Evolutionary conservation across 1,284 basidiomycete species (phyloP), one percentile per base, ranked within the genome.

Genomic region (Pyrrhoderma noxium): DNA sequence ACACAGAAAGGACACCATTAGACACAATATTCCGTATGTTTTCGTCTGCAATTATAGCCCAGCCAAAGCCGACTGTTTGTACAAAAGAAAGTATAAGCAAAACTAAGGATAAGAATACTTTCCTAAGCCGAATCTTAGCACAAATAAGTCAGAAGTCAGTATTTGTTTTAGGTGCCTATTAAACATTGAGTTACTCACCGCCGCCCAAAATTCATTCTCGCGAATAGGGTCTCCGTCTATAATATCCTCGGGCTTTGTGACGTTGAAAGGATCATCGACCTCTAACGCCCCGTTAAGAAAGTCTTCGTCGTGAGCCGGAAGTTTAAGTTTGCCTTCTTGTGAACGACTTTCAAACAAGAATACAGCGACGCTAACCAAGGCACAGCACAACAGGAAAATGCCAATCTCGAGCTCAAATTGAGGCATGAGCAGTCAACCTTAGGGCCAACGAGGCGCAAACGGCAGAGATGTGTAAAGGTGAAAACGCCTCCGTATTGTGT

Each of bases 171-270:
- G 5, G 5, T 40, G 5, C 8, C 38, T 18, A 40, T 18, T 22
- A 7, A 14, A 40, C 5, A 5, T 16, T 41, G 16, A 25, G 45
- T 27, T 18, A 74, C 80, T 51, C 61, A 82, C 88, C 67, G 70
- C 69, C 13, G 61, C 60, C 89, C 90, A 93, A 62, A 94, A 93
- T 13, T 59, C 67, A 9, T 76, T 76, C 47, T 79, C 82, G 18
- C 89, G 70, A 42, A 93, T 73, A 8, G 89, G 85, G 49, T 79
- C 78, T 1, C 91, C 91, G 60, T 93, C 85, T 11, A 82, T 60
- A 31, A 79, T 61, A 61, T 92, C 85, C 59, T 83, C 79, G 2
- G 83, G 77, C 39, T 69, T 81, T 23, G 80, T 77, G 34, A 93
- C 78, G 58, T 92, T 80, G 64, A 92, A 93, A 2, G 89, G 81